Conservation (phyloP, 257 asterid genomes). For the Schizonepeta tenuifolia region DNA sequence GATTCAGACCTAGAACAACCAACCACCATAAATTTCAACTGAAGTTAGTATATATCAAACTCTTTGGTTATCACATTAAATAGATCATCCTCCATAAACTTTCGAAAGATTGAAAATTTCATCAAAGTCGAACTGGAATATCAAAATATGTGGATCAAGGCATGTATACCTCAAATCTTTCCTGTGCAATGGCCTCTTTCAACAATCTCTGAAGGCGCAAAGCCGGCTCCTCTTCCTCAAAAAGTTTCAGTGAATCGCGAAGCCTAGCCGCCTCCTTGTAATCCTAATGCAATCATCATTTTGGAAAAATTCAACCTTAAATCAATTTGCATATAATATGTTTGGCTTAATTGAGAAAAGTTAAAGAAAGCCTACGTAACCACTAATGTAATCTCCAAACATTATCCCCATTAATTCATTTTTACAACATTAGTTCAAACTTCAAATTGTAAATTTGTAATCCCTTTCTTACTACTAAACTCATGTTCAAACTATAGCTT, state of each 20-base stretch:
- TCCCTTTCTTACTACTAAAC: background rate
- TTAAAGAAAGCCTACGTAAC: background rate
- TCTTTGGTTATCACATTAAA: background rate
- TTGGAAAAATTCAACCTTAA: background rate
- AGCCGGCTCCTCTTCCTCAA: slow-evolving; percentile 87
- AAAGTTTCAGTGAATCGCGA: slow-evolving; percentile 71
- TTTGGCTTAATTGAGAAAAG: background rate
- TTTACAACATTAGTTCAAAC: background rate
- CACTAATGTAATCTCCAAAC: background rate
- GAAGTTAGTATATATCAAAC: background rate
- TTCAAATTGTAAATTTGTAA: background rate
- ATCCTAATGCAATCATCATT: slow-evolving; percentile 44
- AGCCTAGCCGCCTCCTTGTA: slow-evolving; percentile 84
- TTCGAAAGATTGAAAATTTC: background rate
- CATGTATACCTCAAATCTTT: slow-evolving; percentile 67
- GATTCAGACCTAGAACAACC: background rate
- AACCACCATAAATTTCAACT: background rate
- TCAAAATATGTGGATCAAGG: background rate
- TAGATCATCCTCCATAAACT: background rate
- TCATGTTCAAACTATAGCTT: background rate
- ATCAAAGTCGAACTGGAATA: background rate
- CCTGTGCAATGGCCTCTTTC: slow-evolving; percentile 77
- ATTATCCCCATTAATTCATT: background rate
- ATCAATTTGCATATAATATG: background rate
- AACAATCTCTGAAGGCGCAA: slow-evolving; percentile 66